Evolutionary conservation across 192 early-diverging fungal genomes (phyloP).

Genomic region (Chytriomyces hyalinus): DNA sequence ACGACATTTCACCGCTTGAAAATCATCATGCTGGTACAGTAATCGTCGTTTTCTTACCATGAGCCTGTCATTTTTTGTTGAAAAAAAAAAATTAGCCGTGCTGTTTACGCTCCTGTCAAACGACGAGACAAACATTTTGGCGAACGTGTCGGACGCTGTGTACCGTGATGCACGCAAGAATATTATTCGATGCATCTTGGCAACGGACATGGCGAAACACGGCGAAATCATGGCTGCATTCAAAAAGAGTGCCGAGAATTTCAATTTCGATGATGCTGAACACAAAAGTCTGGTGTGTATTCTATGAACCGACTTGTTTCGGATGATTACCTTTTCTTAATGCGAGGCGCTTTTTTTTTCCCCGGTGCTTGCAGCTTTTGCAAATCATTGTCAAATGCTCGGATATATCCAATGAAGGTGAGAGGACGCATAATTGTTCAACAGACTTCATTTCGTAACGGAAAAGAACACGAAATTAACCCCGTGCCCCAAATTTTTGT

Average conservation of each 20-base stretch:
- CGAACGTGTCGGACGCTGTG: slow-evolving; percentile 33
- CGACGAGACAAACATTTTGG: slow-evolving; percentile 49
- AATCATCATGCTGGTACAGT: slow-evolving; percentile 51
- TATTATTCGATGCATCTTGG: slow-evolving; percentile 58
- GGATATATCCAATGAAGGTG: slow-evolving; percentile 59
- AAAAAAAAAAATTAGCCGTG: slow-evolving; percentile 33
- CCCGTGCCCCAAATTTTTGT: slow-evolving; percentile 35
- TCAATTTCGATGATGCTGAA: slow-evolving; percentile 50
- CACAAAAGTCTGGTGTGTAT: slow-evolving; percentile 48
- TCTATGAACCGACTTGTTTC: background rate
- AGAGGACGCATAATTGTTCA: background rate
- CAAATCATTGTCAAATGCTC: slow-evolving; percentile 62
- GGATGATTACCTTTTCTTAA: background rate
- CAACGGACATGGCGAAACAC: slow-evolving; percentile 64
- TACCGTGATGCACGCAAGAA: slow-evolving; percentile 55
- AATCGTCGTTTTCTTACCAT: background rate
- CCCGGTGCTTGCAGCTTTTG: slow-evolving; percentile 45
- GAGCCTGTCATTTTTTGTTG: background rate
- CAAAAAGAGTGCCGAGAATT: slow-evolving; percentile 46
- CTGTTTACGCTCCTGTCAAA: slow-evolving; percentile 53
- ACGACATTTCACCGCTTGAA: slow-evolving; percentile 62
- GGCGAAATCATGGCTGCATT: slow-evolving; percentile 52
- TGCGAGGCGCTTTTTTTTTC: background rate
- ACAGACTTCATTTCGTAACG: background rate
- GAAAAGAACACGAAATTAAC: too few relatives aligned